Conservation (phyloP, 2,329 filamentous ascomycete genomes). For the Nakataea oryzae region DNA sequence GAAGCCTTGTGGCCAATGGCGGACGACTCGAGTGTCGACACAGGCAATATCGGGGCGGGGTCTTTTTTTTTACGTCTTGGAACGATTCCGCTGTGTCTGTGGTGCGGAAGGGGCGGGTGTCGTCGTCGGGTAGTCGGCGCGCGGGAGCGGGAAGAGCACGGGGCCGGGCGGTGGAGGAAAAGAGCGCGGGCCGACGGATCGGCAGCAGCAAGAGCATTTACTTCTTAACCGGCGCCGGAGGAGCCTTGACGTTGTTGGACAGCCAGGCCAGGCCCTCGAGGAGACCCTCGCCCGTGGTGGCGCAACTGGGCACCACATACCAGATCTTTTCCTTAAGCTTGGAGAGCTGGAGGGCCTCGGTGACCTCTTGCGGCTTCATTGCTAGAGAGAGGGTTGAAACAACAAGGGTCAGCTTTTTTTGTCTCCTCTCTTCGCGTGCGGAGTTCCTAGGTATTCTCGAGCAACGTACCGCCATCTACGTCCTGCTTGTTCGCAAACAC, state of each 20-base stretch:
- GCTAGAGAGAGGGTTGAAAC: conserved; percentile 33
- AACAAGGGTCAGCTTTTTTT: neutral
- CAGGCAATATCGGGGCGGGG: neutral
- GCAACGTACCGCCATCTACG: conserved; percentile 59
- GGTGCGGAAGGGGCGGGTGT: neutral
- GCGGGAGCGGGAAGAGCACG: no score
- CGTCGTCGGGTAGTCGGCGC: neutral
- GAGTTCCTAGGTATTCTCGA: neutral
- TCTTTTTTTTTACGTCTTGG: neutral
- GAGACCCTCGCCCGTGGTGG: conserved; percentile 70
- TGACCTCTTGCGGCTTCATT: conserved; percentile 71
- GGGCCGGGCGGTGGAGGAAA: no score
- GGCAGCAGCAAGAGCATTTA: conserved; percentile 17
- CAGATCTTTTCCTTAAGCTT: conserved; percentile 76
- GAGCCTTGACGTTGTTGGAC: conserved; percentile 71
- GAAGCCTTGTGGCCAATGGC: neutral
- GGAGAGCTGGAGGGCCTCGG: conserved; percentile 63
- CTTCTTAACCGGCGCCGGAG: conserved; percentile 43
- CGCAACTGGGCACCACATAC: conserved; percentile 77
- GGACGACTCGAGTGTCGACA: neutral
- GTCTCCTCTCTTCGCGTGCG: neutral
- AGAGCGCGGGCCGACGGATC: neutral
- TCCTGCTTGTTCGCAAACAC: conserved; percentile 99
- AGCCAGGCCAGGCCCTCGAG: conserved; percentile 76
- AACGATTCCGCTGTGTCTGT: neutral